A percentile compares a stretch with the other conserved stretches of the same genome.
Evolutionary conservation across 805 yeast genomes (phyloP).

Genomic region (Sugiyamaella americana): DNA sequence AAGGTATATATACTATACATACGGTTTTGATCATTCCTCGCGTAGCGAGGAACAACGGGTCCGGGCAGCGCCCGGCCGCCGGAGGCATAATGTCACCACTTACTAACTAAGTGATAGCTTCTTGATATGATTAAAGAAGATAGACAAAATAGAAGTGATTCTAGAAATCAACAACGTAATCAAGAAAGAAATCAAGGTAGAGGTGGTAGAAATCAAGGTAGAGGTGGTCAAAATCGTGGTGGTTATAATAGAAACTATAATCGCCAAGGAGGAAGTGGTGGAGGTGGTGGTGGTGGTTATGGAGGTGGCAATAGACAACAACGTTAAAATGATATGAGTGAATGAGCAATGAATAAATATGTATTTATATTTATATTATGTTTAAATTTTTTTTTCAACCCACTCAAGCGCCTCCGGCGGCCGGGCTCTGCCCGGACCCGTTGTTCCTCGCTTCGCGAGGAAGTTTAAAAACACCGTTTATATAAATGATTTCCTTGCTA

Average conservation of each 20-base stretch:
- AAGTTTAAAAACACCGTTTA: no score
- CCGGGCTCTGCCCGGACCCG: no score
- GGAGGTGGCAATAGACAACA: conserved; percentile 15
- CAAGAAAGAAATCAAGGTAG: conserved; percentile 18
- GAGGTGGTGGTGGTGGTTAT: conserved; percentile 9
- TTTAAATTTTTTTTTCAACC: not conserved
- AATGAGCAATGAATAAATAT: no score
- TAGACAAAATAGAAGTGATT: conserved; percentile 34
- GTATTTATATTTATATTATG: not conserved
- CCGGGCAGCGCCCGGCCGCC: no score
- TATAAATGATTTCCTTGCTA: no score
- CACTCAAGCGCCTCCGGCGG: no score
- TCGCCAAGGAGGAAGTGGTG: conserved; percentile 1
- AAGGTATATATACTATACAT: no score
- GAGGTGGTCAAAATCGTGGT: conserved; percentile 6
- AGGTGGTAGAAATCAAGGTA: conserved; percentile 13
- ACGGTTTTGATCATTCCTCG: no score
- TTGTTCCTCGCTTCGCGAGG: no score
- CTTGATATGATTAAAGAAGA: conserved; percentile 36
- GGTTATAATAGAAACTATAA: conserved; percentile 2
- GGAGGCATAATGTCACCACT: not conserved
- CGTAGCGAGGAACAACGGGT: no score
- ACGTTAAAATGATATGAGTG: not conserved
- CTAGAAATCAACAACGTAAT: conserved; percentile 22
- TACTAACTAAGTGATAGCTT: not conserved